Evolutionary conservation across 2,329 filamentous ascomycete genomes (phyloP), one percentile per base, ranked within the genome.

Genomic region (Cordyceps fumosorosea): DNA sequence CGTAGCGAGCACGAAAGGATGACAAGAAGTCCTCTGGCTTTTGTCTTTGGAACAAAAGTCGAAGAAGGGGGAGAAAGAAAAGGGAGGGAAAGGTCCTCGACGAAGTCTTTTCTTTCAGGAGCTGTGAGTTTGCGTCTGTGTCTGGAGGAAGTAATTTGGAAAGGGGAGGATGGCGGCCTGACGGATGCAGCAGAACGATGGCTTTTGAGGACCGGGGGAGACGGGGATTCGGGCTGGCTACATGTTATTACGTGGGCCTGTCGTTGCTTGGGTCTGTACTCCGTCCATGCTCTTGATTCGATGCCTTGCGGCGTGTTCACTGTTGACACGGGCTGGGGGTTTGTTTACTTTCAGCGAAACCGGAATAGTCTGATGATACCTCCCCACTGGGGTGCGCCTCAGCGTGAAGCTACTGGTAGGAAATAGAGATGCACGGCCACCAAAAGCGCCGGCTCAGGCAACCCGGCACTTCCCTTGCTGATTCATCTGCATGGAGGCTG

Each of bases 11-110:
- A 77, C 84, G 84, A 86, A 86, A 86, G 84, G 84, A 86, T 81
- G 83, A 84, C 79, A 86, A 86, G 83, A 86, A 86, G 78, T 81
- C 79, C 81, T 84, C 82, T 84, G 81, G 82, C 83, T 85, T 81
- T 81, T 83, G 78, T 81, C 78, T 79, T 75, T 78, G 76, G 80
- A 80, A 79, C 78, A 81, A 81, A 80, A 78, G 76, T 78, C 74
- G 75, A 73, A 76, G 74, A 63, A 69, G 66, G 69, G 69, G 67
- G 71, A 29, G 71, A 72, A 72, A 72, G 64, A 65, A 65, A 66
- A 64, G 68, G 70, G 72, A 66, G 69, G 68, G 68, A 67, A 67
- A 64, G 67, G 66, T 69, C 69, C 72, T 74, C 72, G 14, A 34
- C 26, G 65, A 69, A 66, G 68, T 74, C 70, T 75, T 74, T 73